phyloP scores from a whole-genome alignment of 1,284 basidiomycete species.

The Ustilago tritici region DNA sequence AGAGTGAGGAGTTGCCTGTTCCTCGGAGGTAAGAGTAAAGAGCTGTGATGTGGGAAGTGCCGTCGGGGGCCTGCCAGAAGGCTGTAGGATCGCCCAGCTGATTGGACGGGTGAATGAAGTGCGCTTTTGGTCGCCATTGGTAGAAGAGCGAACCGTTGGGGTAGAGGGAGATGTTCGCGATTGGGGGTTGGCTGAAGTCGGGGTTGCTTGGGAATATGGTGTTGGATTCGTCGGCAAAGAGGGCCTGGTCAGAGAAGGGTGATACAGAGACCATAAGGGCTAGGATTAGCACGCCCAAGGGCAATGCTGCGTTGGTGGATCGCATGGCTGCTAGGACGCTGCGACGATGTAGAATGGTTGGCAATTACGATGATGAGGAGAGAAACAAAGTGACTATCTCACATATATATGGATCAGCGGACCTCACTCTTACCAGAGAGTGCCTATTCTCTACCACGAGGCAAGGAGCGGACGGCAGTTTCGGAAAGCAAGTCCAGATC shows the following conservation, averaged over 20 bases:
- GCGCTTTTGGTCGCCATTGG: slow-evolving; percentile 42
- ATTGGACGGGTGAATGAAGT: slow-evolving; percentile 46
- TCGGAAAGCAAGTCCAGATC: background rate
- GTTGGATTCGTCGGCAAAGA: background rate
- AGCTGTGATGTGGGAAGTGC: slow-evolving; percentile 28
- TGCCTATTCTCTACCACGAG: background rate
- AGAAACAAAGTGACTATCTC: background rate
- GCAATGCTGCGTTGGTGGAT: background rate
- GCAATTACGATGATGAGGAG: background rate
- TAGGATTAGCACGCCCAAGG: slow-evolving; percentile 5
- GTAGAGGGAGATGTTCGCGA: slow-evolving; percentile 32
- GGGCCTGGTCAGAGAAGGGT: background rate
- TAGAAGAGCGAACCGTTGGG: slow-evolving; percentile 36
- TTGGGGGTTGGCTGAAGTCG: slow-evolving; percentile 33
- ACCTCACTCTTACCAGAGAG: background rate
- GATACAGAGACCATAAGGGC: background rate
- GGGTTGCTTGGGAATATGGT: slow-evolving; percentile 3
- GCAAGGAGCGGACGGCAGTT: background rate
- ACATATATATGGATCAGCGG: background rate
- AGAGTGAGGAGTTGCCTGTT: slow-evolving; percentile 20
- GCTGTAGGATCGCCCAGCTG: slow-evolving; percentile 44
- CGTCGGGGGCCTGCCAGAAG: slow-evolving; percentile 28
- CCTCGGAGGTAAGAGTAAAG: slow-evolving; percentile 35
- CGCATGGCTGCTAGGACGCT: slow-evolving; percentile 9
- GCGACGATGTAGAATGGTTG: background rate